phyloP scores from a whole-genome alignment of 495 filamentous ascomycete species.

The Baudoinia panamericana region DNA sequence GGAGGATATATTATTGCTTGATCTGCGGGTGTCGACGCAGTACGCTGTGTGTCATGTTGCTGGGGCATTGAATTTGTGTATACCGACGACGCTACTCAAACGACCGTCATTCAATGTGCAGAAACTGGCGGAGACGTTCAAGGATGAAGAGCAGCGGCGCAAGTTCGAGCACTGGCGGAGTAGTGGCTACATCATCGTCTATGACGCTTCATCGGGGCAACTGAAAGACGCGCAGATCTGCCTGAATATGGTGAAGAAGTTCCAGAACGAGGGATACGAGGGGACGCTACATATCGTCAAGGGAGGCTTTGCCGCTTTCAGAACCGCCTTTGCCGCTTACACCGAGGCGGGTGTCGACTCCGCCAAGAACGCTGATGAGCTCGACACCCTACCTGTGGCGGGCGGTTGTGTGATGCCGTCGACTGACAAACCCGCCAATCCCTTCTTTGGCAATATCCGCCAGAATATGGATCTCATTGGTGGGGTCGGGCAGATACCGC shows the following conservation, averaged over 20 bases:
- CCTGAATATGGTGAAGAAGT: conserved; percentile 83
- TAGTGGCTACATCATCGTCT: conserved; percentile 67
- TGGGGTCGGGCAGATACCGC: conserved; percentile 78
- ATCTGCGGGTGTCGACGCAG: conserved; percentile 76
- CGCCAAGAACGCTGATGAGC: conserved; percentile 23
- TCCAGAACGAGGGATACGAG: conserved; percentile 67
- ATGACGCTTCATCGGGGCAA: conserved; percentile 64
- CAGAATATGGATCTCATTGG: conserved; percentile 94
- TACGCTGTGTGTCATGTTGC: conserved; percentile 60
- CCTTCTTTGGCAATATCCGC: conserved; percentile 91
- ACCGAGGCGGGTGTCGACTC: conserved; percentile 7
- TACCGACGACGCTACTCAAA: conserved; percentile 88
- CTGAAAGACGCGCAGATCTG: conserved; percentile 64
- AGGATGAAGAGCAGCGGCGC: conserved; percentile 53
- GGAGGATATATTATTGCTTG: conserved; percentile 59
- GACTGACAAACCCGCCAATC: conserved; percentile 54
- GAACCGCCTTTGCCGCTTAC: conserved; percentile 35
- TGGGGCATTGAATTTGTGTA: conserved; percentile 80
- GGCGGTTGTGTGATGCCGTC: conserved; percentile 78
- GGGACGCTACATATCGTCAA: conserved; percentile 61
- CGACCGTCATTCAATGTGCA: conserved; percentile 81
- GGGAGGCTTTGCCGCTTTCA: conserved; percentile 41
- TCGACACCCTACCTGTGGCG: conserved; percentile 58
- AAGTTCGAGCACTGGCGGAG: conserved; percentile 67
- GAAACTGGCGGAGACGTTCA: conserved; percentile 80